Conservation (phyloP, 257 asterid species). For the Penstemon eatonii region DNA sequence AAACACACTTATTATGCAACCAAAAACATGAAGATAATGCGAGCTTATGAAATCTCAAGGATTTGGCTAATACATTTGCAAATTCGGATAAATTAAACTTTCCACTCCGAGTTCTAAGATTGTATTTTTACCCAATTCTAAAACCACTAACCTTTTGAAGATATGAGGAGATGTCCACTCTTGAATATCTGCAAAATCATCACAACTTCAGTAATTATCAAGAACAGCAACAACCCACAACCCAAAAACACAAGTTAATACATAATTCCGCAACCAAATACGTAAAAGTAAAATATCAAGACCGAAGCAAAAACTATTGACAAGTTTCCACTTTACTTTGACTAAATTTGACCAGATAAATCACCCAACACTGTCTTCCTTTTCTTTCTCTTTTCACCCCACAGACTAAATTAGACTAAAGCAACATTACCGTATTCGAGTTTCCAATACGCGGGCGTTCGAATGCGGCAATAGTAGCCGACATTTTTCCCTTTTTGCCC, state of each 20-base stretch:
- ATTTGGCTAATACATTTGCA: constrained; percentile 7
- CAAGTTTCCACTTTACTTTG: constrained; percentile 26
- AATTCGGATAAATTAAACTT: constrained; percentile 7
- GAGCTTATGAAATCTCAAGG: not conserved
- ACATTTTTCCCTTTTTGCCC: constrained; percentile 39
- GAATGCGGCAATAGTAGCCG: constrained; percentile 76
- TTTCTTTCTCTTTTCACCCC: not conserved
- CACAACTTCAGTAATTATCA: constrained; percentile 9
- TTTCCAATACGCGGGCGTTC: constrained; percentile 90
- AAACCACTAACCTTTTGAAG: constrained; percentile 80
- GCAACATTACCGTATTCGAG: constrained; percentile 71
- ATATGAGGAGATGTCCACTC: constrained; percentile 95
- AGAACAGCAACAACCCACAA: constrained; percentile 23
- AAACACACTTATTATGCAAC: too few species aligned
- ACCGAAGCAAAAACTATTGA: not conserved
- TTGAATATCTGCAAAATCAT: constrained; percentile 80
- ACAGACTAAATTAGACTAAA: not conserved
- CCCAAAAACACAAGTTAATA: constrained; percentile 21
- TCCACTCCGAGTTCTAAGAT: constrained; percentile 15
- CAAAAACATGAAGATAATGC: too few species aligned
- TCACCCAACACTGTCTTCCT: constrained; percentile 24
- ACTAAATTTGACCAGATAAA: constrained; percentile 39
- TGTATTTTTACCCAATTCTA: constrained; percentile 10
- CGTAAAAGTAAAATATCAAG: not conserved
- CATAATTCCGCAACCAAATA: constrained; percentile 13